These are phyloP conservation scores for Coemansia sp. DNA, from an alignment of 192 early-diverging fungal species.

Conservation along the genomic window DNA sequence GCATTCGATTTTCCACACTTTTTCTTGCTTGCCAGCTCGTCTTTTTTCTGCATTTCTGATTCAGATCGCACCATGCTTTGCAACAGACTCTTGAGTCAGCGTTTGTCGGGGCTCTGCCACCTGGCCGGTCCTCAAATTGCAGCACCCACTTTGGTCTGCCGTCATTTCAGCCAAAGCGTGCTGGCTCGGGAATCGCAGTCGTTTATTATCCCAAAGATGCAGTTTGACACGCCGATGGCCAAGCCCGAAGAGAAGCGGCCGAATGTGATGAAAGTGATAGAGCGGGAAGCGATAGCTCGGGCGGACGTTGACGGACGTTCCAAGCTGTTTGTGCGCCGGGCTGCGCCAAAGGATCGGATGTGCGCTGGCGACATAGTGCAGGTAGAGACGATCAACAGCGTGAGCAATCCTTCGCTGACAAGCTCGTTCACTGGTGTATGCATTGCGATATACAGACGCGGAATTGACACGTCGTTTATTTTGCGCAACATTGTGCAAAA, in stretches of 20 bases:
- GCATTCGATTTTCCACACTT: not conserved
- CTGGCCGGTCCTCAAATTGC: not conserved
- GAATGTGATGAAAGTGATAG: slow-evolving; percentile 67
- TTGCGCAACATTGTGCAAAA: slow-evolving; percentile 75
- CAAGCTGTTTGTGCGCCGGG: slow-evolving; percentile 62
- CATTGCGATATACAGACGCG: slow-evolving; percentile 71
- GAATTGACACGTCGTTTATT: slow-evolving; percentile 73
- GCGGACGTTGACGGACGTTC: slow-evolving; percentile 59
- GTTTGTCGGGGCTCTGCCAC: slow-evolving; percentile 4
- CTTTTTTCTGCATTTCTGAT: not conserved
- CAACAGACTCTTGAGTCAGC: slow-evolving; percentile 10
- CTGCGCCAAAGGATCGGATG: slow-evolving; percentile 57
- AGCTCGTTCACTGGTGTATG: slow-evolving; percentile 71
- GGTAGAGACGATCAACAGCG: slow-evolving; percentile 68
- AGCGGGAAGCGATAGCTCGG: slow-evolving; percentile 61
- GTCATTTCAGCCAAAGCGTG: slow-evolving; percentile 7
- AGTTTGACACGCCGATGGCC: slow-evolving; percentile 41
- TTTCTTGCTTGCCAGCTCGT: not conserved
- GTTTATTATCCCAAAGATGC: slow-evolving; percentile 53
- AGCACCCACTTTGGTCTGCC: not conserved
- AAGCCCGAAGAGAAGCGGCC: slow-evolving; percentile 46
- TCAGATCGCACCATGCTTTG: slow-evolving; percentile 12
- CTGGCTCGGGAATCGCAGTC: slow-evolving; percentile 1
- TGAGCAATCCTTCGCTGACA: slow-evolving; percentile 47
- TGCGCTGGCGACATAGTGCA: slow-evolving; percentile 64